Evolutionary conservation across 2,329 filamentous ascomycete species (phyloP).

Genomic region (Macrophomina pseudophaseolina): DNA sequence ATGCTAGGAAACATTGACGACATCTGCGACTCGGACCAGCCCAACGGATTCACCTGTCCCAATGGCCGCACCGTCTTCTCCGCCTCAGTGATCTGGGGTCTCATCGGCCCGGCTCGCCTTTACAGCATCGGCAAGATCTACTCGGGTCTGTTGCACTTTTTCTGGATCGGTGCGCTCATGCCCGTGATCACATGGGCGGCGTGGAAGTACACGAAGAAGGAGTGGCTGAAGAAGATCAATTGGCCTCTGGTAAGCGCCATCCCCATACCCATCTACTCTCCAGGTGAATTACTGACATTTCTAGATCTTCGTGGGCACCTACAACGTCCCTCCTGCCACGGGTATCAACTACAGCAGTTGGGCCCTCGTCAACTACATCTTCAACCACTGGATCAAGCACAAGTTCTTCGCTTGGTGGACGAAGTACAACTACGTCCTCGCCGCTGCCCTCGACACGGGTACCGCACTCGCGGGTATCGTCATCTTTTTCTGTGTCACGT

Average conservation of each 20-base stretch:
- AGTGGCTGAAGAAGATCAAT: constrained; percentile 8
- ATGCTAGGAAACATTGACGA: constrained; percentile 61
- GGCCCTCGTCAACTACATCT: constrained; percentile 69
- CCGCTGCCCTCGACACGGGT: constrained; percentile 43
- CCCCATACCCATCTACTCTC: too few species aligned
- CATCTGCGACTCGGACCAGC: constrained; percentile 58
- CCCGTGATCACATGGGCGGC: constrained; percentile 67
- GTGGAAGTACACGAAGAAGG: constrained; percentile 62
- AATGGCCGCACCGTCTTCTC: constrained; percentile 68
- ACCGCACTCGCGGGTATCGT: constrained; percentile 40
- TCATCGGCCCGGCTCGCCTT: constrained; percentile 72
- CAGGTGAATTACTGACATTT: not conserved
- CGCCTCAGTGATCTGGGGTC: constrained; percentile 65
- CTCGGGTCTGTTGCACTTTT: constrained; percentile 70
- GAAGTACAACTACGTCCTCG: constrained; percentile 71
- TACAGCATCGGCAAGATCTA: constrained; percentile 70
- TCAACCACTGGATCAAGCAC: constrained; percentile 67
- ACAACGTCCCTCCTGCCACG: constrained; percentile 65
- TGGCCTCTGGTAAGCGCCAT: constrained; percentile 20
- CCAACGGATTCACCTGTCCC: constrained; percentile 60
- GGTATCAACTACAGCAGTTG: constrained; percentile 74
- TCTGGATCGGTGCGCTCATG: constrained; percentile 67
- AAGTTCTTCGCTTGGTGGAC: constrained; percentile 66
- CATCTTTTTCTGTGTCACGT: constrained; percentile 35
- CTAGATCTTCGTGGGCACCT: constrained; percentile 33